Base-by-base conservation (phyloP, 2,329 filamentous ascomycete genomes). In the Nigrograna mackinnonii region DNA sequence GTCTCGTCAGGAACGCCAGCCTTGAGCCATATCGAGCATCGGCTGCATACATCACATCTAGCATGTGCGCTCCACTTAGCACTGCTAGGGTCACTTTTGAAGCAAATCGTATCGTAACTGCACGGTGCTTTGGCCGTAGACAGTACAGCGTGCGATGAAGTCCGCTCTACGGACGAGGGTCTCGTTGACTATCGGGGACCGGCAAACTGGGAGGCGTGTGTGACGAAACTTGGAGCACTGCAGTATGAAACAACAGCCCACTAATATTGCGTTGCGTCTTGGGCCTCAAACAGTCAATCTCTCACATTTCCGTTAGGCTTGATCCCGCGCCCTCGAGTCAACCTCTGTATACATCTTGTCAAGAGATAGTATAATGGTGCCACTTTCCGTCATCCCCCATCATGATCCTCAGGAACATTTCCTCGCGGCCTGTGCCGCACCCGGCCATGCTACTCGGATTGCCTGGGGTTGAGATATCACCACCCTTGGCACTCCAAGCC, bases 371-470 rank as follows among this genome's bases (percentile, higher is more conserved):
- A n/a, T n/a, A n/a, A n/a, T n/a, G n/a, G n/a, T n/a, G n/a, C n/a
- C n/a, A n/a, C n/a, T n/a, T n/a, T n/a, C n/a, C n/a, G n/a, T 35
- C 24, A 39, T 37, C 39, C 43, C 16, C 31, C 16, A 13, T 30
- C 41, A 43, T 47, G 50, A 56, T 56, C 50, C 37, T 43, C 52
- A 52, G 47, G 50, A 51, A 46, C 44, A 34, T 48, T 50, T 42
- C 39, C 39, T 17, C 11, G 31, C 12, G 12, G 11, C 12, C 11
- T 34, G 22, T 41, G 9, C 34, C 37, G 31, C 32, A 41, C 43
- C 18, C 26, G 28, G 18, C n/a, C 12, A n/a, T 41, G 34, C 22
- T 37, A 33, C 38, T 20, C 21, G n/a, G 7, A 40, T 13, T 47
- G 40, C 39, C 12, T 46, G 24, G 35, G 19, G 17, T 13, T 16